Evolutionary conservation across 2,329 filamentous ascomycete species (phyloP), one percentile per base, ranked within the genome.

Genomic region (Pezicula carpinea): DNA sequence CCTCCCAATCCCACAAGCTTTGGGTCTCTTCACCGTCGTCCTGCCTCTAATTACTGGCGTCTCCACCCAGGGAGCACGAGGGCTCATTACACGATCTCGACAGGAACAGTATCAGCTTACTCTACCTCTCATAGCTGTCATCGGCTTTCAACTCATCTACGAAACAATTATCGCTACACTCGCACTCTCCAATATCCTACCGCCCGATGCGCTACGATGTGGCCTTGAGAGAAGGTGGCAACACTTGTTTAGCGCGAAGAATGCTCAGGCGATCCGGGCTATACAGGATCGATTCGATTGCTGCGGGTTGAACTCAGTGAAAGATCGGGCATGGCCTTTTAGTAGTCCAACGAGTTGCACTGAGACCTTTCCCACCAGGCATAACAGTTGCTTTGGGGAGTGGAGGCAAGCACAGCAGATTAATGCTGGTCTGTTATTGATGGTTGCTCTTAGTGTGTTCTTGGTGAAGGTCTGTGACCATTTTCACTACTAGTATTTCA

Each of bases 201-300:
- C 60, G 17, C 57, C 57, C 19, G 46, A 51, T 3, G 41, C 58
- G 5, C 40, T 61, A 31, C 26, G 69, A n/a, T 87, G 84, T 59
- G 66, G 69, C 1, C 64, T 88, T n/a, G 68, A 78, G 7, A 66
- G 67, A 3, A 63, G 61, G 33, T 89, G 85, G 85, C 66, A 70
- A 54, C 52, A 49, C 3, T 59, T 87, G 48, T 87, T 71, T 55
- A 61, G 53, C 0, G 54, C 58, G 0, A 79, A 82, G 50, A 69
- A 86, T 46, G 70, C 52, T 1, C 57, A 59, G 5, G 63, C 70
- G 2, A 75, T 89, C 47, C 68, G 72, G 35, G 63, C 66, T 2
- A 83, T 89, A 43, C 85, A 89, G 58, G 80, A 89, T 59, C 63
- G 73, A 0, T 74, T 87, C 26, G 60, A 75, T 6, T 89, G 85